Evolutionary conservation across 108 stramenopile genomes (phyloP), one percentile per base, ranked within the genome.

Genomic region (Pinguiococcus pyrenoidosus): DNA sequence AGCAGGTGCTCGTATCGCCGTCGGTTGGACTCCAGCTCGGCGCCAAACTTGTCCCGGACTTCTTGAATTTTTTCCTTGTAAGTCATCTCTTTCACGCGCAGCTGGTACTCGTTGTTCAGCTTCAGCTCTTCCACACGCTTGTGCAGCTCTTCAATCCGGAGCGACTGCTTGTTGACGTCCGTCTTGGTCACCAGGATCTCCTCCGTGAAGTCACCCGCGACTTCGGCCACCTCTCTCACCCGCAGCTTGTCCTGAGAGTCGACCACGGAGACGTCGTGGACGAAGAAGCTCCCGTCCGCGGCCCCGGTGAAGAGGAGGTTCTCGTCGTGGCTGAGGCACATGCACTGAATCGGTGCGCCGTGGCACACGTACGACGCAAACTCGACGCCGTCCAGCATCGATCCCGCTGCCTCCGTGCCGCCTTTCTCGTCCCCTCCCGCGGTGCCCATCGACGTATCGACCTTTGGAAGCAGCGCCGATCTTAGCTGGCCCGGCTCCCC

Each of bases 81-180:
- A 22, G 59, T 62, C 56, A 64, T 50, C 23, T 67, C 66, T 37
- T 64, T 64, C 7, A 67, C 51, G n/a, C 66, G 62, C 14, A 67
- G 54, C 40, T 67, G 66, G 51, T 67, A 62, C 49, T 67, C 66
- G 32, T 64, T 67, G 58, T 63, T 67, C 20, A 54, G 35, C 22
- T 56, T 52, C 37, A 67, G 26, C 41, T 67, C 66, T 14, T 67
- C 66, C 20, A 67, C 66, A 1, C 27, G 18, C 21, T 42, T 27
- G 30, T 39, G 44, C 17, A 67, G 36, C 49, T 45, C 54, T 20
- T 51, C 33, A 35, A 65, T 46, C 41, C 21, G 30, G 50, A 17
- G 13, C 16, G 44, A 51, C 59, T 54, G 51, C 0, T 37, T 14
- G 27, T 61, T 46, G 7, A 61, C 18, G 18, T 62, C 59, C 17